Evolutionary conservation across 495 filamentous ascomycete genomes (phyloP), one percentile per base, ranked within the genome.

Genomic region (Aspergillus mulundensis): DNA sequence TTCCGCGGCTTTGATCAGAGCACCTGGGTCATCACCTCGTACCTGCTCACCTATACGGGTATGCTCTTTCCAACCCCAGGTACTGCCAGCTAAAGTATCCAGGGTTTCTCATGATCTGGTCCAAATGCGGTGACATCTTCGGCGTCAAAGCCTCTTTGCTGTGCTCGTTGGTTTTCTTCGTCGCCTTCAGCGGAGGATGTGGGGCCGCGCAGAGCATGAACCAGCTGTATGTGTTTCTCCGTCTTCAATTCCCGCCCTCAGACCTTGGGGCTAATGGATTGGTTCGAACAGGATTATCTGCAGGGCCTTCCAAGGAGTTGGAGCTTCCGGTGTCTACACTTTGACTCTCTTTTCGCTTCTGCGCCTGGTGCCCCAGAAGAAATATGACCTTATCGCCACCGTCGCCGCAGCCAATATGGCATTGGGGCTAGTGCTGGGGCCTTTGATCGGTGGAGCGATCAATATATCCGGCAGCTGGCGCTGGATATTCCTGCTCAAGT

Each of bases 101-200:
- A 36, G 80, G 81, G 10, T 81, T 82, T 28, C 78, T 81, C 11
- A 77, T 80, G 36, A 75, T 80, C 10, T 80, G 79, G 66, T 76
- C 81, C 7, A 82, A 80, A 54, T 59, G 80, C 39, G 80, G 80
- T 53, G 80, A 84, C 56, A 73, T 84, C 16, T 80, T 80, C 34
- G 81, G 81, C 16, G 70, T 80, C 7, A 78, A 77, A 44, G 61
- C 75, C 30, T 63, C 76, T 25, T 44, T 84, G 5, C 66, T 78
- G 14, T 59, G 68, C 6, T 68, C 77, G 6, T 76, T 85, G 66
- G 54, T 74, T 23, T 58, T 84, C 46, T 85, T 86, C 49, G 64
- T 74, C 1, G 66, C 74, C 2, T 82, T 81, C 36, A 85, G 81
- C 0, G 68, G 76, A 21, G 81, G 77, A 56, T 86, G 82, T 57